Evolutionary conservation across 495 filamentous ascomycete genomes (phyloP).

Genomic region (Trichoderma gamsii): DNA sequence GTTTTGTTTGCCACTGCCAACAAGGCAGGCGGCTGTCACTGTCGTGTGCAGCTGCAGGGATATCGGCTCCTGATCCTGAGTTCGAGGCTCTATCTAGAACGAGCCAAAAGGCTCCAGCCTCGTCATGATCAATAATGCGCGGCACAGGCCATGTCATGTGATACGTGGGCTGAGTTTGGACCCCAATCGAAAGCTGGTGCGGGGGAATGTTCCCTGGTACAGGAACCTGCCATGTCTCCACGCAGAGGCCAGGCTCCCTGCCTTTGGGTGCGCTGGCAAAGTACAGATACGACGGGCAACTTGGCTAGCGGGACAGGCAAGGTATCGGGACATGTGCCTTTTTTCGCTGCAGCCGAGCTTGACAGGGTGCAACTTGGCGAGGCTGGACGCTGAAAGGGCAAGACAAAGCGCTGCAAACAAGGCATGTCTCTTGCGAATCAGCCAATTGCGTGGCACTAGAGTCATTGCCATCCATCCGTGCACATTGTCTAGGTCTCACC

Average conservation of each 20-base stretch:
- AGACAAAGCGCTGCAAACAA: background rate
- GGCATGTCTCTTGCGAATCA: background rate
- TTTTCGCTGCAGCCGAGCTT: no score
- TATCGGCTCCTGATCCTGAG: no score
- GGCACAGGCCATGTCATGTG: background rate
- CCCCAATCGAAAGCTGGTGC: conserved; percentile 1
- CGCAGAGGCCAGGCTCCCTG: background rate
- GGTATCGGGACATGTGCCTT: no score
- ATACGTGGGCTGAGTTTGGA: background rate
- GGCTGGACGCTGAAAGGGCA: background rate
- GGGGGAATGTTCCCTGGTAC: background rate
- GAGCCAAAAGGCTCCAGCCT: background rate
- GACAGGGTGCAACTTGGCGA: background rate
- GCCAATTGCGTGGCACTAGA: background rate
- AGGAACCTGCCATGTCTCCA: background rate
- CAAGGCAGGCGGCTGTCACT: no score
- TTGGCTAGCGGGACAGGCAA: no score
- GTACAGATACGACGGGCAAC: no score
- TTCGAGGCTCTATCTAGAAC: background rate
- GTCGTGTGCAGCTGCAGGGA: no score
- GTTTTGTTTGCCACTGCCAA: background rate
- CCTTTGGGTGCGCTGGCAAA: no score
- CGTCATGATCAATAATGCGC: background rate
- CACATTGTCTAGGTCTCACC: conserved; percentile 11
- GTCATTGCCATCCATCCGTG: background rate